Evolutionary conservation across 345 rosid genomes (phyloP).

Genomic region (Eucalyptus pumila): DNA sequence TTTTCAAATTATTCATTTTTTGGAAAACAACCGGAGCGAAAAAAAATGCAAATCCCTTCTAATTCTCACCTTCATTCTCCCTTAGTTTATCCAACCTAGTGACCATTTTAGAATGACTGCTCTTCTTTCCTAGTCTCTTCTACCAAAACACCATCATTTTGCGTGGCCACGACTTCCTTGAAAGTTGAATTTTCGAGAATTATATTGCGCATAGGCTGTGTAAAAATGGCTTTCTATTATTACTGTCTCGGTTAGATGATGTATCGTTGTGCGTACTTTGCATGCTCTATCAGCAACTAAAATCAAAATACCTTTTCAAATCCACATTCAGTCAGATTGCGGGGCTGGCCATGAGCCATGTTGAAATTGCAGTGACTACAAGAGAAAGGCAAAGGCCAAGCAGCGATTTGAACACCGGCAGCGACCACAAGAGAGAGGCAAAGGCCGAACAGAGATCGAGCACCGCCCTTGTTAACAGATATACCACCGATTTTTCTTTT

Average conservation of each 20-base stretch:
- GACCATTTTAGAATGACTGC: not conserved
- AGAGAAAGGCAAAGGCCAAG: not conserved
- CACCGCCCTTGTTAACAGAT: not conserved
- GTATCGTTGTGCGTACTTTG: not conserved
- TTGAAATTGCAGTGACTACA: not conserved
- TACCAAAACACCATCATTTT: not conserved
- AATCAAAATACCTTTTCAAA: not conserved
- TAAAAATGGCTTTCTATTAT: not conserved
- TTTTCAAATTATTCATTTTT: not conserved
- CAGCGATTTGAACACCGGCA: not conserved
- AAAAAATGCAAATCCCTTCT: not conserved
- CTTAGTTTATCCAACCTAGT: not conserved
- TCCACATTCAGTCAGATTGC: not conserved
- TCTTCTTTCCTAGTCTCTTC: not conserved
- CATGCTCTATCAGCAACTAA: not conserved
- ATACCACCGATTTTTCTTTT: not conserved
- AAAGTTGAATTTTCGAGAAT: not conserved
- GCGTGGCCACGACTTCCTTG: not conserved
- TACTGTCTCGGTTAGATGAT: not conserved
- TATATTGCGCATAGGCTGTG: not conserved
- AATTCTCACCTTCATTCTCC: not conserved
- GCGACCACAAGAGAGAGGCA: not conserved
- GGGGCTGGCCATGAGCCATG: not conserved
- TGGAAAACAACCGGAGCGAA: rapidly evolving
- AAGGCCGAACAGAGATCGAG: not conserved